Percentiles rank a stretch among this genome's conserved stretches.
Conservation (phyloP, 2,329 filamentous ascomycete species). For the Dothideomycetes sp. region DNA sequence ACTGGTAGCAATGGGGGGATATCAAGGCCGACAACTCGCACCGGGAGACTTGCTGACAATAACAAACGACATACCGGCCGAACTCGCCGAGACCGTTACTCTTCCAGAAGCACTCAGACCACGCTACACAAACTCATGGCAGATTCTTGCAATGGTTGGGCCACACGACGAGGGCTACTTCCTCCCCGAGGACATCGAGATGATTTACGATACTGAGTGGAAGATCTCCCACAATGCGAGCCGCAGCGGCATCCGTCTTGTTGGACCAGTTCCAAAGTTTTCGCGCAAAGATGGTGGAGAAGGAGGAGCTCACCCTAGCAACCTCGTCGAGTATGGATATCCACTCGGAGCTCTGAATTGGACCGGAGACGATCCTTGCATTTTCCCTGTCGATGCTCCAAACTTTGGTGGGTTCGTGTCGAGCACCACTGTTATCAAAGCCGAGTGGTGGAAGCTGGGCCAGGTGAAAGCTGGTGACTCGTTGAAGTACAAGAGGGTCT, state of each 20-base stretch:
- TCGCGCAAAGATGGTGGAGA: conserved; percentile 50
- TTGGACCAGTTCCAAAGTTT: conserved; percentile 49
- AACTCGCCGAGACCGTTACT: conserved; percentile 17
- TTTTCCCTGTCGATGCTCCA: conserved; percentile 48
- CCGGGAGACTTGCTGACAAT: conserved; percentile 43
- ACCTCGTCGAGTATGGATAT: conserved; percentile 47
- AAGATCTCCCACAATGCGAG: conserved; percentile 51
- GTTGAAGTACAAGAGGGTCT: conserved; percentile 39
- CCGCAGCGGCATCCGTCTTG: conserved; percentile 47
- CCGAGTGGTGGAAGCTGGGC: conserved; percentile 51
- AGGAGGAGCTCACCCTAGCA: conserved; percentile 48
- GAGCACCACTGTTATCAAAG: conserved; percentile 44
- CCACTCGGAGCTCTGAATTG: conserved; percentile 48
- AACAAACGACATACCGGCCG: conserved; percentile 25
- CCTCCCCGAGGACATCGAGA: conserved; percentile 39
- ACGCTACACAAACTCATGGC: no score
- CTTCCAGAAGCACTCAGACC: conserved; percentile 38
- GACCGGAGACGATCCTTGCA: conserved; percentile 50
- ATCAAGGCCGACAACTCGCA: conserved; percentile 46
- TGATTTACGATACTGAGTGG: conserved; percentile 48
- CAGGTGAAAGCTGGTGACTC: conserved; percentile 50
- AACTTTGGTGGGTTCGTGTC: conserved; percentile 52
- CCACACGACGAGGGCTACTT: conserved; percentile 47
- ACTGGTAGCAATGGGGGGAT: conserved; percentile 46
- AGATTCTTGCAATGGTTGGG: conserved; percentile 38